phyloP scores from a whole-genome alignment of 208 protist genomes.

The Trypanosoma brucei region DNA sequence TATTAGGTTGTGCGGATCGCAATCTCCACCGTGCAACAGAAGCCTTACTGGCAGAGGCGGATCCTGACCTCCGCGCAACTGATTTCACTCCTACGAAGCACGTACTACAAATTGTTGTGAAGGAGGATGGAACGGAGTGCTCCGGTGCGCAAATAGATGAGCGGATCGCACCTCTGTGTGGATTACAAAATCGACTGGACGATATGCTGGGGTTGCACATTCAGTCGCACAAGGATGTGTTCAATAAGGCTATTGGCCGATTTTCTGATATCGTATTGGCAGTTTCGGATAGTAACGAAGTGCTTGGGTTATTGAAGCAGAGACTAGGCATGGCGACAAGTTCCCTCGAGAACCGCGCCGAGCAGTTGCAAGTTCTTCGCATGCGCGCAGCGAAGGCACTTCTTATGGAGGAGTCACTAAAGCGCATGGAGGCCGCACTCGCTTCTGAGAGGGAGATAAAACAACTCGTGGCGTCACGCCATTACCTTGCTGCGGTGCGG shows the following conservation, averaged over 20 bases:
- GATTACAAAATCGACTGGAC: conserved; percentile 63
- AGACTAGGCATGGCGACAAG: conserved; percentile 42
- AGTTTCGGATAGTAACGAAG: conserved; percentile 75
- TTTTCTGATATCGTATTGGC: conserved; percentile 85
- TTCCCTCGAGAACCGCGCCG: conserved; percentile 62
- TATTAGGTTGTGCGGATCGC: not conserved
- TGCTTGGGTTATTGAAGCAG: conserved; percentile 64
- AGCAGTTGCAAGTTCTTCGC: conserved; percentile 68
- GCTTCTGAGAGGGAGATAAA: conserved; percentile 50
- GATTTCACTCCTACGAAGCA: conserved; percentile 77
- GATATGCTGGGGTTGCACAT: conserved; percentile 66
- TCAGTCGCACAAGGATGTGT: conserved; percentile 71
- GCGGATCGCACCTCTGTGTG: conserved; percentile 50
- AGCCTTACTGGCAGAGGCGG: conserved; percentile 70
- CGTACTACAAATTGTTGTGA: conserved; percentile 69
- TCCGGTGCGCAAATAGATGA: conserved; percentile 61
- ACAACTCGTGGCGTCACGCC: conserved; percentile 31
- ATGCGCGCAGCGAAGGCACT: conserved; percentile 67
- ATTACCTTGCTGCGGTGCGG: conserved; percentile 67
- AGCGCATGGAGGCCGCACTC: conserved; percentile 48
- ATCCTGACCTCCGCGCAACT: conserved; percentile 46
- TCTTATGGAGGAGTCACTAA: conserved; percentile 60
- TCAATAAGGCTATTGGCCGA: conserved; percentile 69
- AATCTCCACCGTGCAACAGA: conserved; percentile 62
- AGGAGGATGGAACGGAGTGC: conserved; percentile 53